Evolutionary conservation across 257 asterid genomes (phyloP).

Genomic region (Plantago major): DNA sequence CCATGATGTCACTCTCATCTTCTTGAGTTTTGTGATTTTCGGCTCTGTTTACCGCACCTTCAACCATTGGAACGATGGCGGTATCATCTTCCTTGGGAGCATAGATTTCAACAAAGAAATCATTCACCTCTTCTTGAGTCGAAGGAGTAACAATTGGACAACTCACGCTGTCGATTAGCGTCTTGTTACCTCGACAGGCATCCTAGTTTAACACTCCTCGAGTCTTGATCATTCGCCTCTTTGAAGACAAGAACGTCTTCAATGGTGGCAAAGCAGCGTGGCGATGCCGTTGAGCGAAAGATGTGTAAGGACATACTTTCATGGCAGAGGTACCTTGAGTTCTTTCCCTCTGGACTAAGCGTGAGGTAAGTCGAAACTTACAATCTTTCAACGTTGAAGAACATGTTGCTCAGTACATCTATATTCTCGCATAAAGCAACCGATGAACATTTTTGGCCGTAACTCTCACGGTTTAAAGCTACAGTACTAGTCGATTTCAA

Average conservation of each 20-base stretch:
- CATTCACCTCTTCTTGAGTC: slow-evolving; percentile 25
- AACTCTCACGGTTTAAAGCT: slow-evolving; percentile 55
- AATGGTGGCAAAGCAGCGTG: slow-evolving; percentile 64
- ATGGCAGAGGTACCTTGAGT: slow-evolving; percentile 54
- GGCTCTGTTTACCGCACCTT: not conserved
- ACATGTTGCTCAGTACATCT: too few species aligned
- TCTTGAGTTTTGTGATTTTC: slow-evolving; percentile 2
- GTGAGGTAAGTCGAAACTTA: too few species aligned
- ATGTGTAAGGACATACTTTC: slow-evolving; percentile 74
- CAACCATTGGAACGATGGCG: slow-evolving; percentile 1
- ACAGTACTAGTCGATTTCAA: slow-evolving; percentile 36
- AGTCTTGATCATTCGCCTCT: slow-evolving; percentile 51
- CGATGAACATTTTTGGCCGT: slow-evolving; percentile 36
- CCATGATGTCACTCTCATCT: slow-evolving; percentile 6
- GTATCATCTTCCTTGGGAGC: slow-evolving; percentile 25
- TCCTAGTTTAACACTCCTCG: slow-evolving; percentile 46
- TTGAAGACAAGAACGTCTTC: slow-evolving; percentile 59
- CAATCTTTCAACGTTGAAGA: too few species aligned
- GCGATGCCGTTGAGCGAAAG: slow-evolving; percentile 78
- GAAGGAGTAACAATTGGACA: slow-evolving; percentile 9
- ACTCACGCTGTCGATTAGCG: slow-evolving; percentile 11
- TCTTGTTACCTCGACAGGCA: slow-evolving; percentile 38
- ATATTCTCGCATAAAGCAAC: too few species aligned
- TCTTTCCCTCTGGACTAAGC: slow-evolving; percentile 55
- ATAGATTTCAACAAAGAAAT: too few species aligned